Percentiles rank a stretch among this genome's conserved stretches.
Conservation (phyloP, 1,139 yeast species). For the Casaregolazyma suthepensis region DNA sequence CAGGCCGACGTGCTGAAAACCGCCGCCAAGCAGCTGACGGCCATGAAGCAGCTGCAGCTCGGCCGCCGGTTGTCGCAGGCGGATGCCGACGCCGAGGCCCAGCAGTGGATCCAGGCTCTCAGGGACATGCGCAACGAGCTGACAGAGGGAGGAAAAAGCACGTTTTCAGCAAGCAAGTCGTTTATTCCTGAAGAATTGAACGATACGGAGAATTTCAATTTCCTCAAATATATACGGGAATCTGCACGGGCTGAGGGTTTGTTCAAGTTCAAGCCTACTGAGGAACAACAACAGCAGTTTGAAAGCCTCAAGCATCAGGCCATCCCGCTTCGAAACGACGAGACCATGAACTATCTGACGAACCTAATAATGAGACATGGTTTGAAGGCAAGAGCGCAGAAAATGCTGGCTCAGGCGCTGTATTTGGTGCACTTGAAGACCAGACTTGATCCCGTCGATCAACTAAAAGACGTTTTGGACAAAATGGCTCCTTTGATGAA, state of each 20-base stretch:
- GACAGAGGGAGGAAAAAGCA: slow-evolving; percentile 29
- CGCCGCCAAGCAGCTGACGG: slow-evolving; percentile 21
- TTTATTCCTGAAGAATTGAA: slow-evolving; percentile 26
- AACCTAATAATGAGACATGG: slow-evolving; percentile 93
- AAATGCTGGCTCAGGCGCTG: slow-evolving; percentile 66
- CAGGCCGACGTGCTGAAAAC: slow-evolving; percentile 3
- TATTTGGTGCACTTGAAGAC: slow-evolving; percentile 70
- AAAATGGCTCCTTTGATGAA: slow-evolving; percentile 80
- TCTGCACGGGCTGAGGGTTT: slow-evolving; percentile 6
- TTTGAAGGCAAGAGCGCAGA: slow-evolving; percentile 75
- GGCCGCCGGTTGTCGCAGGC: slow-evolving; percentile 13
- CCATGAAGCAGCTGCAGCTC: slow-evolving; percentile 15
- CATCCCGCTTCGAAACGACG: slow-evolving; percentile 61
- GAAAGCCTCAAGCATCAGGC: slow-evolving; percentile 45
- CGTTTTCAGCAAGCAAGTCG: slow-evolving; percentile 27
- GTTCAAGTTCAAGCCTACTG: slow-evolving; percentile 40
- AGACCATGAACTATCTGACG: slow-evolving; percentile 67
- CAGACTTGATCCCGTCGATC: slow-evolving; percentile 69
- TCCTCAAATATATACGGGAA: slow-evolving; percentile 14
- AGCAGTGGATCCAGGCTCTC: slow-evolving; percentile 60
- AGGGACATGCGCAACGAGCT: slow-evolving; percentile 47
- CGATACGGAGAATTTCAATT: slow-evolving; percentile 21
- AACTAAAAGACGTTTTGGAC: slow-evolving; percentile 70
- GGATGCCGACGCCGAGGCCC: slow-evolving; percentile 50
- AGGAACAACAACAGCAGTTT: slow-evolving; percentile 53